phyloP scores from a whole-genome alignment of 2,329 filamentous ascomycete genomes.

The Xylaria multiplex region DNA sequence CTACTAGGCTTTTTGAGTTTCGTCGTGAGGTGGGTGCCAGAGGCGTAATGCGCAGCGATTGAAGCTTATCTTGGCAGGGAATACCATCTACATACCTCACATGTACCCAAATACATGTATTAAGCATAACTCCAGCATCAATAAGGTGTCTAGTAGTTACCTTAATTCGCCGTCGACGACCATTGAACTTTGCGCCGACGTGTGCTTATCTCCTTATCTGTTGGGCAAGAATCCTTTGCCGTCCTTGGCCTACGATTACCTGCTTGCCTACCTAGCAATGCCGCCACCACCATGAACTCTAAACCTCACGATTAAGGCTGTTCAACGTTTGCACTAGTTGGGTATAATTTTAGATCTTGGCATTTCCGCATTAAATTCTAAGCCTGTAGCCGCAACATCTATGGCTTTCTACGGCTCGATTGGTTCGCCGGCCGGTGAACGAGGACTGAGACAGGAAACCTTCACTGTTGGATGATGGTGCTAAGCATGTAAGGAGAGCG shows the following conservation, averaged over 20 bases:
- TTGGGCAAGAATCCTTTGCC: not conserved
- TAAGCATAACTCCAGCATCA: constrained; percentile 14
- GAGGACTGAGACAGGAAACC: not conserved
- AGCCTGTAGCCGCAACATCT: not conserved
- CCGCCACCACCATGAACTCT: not conserved
- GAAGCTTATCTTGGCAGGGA: constrained; percentile 16
- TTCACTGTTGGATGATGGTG: not conserved
- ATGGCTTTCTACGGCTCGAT: not conserved
- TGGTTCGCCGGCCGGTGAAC: constrained; percentile 7
- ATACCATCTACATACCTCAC: constrained; percentile 15
- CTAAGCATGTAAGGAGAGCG: not conserved
- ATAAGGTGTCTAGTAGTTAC: constrained; percentile 9
- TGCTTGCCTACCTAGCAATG: not conserved
- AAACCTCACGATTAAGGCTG: not conserved
- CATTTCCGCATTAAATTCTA: not conserved
- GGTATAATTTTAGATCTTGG: constrained; percentile 9
- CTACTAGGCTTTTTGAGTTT: not conserved
- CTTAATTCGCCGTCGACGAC: not conserved
- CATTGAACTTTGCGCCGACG: not conserved
- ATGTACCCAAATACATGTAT: not conserved
- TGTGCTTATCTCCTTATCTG: not conserved
- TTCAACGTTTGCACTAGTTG: not conserved
- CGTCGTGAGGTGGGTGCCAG: too few species aligned
- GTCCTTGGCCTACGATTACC: not conserved
- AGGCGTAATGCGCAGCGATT: constrained; percentile 36